Percentiles rank a stretch among this genome's conserved stretches.
Evolutionary conservation across 352 stramenopile species (phyloP).

Genomic region (Phytopythium mirpurense): DNA sequence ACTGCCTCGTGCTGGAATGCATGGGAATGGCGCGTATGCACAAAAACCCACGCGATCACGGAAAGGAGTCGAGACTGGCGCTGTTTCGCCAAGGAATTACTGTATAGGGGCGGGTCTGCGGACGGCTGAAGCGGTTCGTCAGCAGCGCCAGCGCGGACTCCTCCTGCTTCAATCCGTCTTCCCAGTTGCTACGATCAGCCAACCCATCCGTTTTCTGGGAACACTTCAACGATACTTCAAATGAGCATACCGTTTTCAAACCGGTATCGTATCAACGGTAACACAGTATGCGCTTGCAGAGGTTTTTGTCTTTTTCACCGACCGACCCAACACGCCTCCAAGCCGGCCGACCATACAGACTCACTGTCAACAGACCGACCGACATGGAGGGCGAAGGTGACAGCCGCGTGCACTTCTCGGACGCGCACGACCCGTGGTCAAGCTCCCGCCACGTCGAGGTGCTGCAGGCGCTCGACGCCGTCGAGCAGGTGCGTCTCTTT

Average conservation of each 20-base stretch:
- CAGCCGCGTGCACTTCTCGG: constrained; percentile 77
- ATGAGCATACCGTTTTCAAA: background rate
- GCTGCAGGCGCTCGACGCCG: constrained; percentile 63
- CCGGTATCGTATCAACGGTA: background rate
- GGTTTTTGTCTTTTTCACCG: no score
- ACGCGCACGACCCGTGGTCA: constrained; percentile 60
- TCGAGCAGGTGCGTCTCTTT: constrained; percentile 62
- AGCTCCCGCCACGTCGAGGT: constrained; percentile 69
- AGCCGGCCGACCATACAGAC: background rate
- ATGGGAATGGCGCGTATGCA: no score
- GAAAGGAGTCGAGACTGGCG: background rate
- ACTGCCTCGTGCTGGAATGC: no score
- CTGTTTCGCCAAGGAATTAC: background rate
- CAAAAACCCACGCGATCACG: no score
- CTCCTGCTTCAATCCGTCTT: no score
- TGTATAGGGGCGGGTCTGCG: no score
- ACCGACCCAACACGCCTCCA: no score
- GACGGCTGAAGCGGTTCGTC: constrained; percentile 1
- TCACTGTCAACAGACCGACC: background rate
- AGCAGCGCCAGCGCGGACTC: no score
- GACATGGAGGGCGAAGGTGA: constrained; percentile 60
- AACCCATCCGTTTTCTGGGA: constrained; percentile 3
- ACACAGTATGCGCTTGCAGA: background rate
- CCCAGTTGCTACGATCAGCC: no score
- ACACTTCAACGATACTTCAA: background rate